These are phyloP conservation scores for Entophlyctis luteolus DNA, from an alignment of 192 early-diverging fungal genomes.

Conservation along the genomic window DNA sequence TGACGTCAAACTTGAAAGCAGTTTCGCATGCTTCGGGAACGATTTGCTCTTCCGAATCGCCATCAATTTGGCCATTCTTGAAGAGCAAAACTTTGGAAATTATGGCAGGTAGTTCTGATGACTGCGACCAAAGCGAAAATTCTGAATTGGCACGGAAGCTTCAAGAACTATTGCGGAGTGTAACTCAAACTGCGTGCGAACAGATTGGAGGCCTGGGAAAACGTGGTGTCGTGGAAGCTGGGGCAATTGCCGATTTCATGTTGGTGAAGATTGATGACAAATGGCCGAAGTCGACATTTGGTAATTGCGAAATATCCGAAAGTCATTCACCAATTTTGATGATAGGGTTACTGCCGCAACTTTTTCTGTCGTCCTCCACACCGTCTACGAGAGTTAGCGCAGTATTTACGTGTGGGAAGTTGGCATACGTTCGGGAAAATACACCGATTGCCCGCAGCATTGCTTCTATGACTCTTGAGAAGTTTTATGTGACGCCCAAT, in stretches of 20 bases:
- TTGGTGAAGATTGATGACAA: constrained; percentile 22
- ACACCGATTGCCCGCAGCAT: constrained; percentile 18
- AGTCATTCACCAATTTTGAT: background rate
- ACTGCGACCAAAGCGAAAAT: no score
- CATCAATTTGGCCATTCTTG: constrained; percentile 18
- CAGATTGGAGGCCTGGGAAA: constrained; percentile 8
- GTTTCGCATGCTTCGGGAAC: constrained; percentile 14
- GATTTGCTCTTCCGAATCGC: constrained; percentile 1
- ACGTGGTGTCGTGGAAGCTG: background rate
- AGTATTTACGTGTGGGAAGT: constrained; percentile 27
- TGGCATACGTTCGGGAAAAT: constrained; percentile 11
- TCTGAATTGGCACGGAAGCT: background rate
- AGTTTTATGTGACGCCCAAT: constrained; percentile 35
- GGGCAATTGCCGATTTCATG: constrained; percentile 25
- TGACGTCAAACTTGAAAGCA: no score
- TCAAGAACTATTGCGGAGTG: background rate
- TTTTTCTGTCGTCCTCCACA: constrained; percentile 14
- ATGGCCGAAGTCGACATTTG: constrained; percentile 18
- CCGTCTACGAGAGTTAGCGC: constrained; percentile 16
- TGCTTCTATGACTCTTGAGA: constrained; percentile 22
- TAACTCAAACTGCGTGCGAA: constrained; percentile 4
- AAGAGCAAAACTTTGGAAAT: background rate
- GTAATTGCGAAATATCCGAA: constrained; percentile 13
- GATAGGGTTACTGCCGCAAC: constrained; percentile 24
- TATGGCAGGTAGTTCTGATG: background rate